Percentiles rank a stretch among this genome's conserved stretches.
These are phyloP conservation scores for Grosmannia serpens DNA, from an alignment of 2,329 filamentous ascomycete genomes.

Conservation along the genomic window DNA sequence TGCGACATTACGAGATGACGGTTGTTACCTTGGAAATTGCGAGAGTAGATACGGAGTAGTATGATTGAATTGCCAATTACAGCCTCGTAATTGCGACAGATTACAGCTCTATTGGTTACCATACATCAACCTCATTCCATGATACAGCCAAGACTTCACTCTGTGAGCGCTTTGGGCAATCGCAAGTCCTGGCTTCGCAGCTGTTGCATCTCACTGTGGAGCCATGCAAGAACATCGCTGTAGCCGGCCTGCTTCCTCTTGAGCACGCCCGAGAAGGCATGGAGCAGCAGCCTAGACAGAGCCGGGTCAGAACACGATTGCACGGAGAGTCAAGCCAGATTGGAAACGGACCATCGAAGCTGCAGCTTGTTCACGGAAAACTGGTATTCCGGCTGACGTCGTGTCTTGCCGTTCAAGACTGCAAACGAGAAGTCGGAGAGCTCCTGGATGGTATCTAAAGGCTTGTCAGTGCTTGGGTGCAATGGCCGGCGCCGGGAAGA, in stretches of 20 bases:
- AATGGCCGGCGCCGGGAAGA: too few species aligned
- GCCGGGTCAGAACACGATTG: slow-evolving; percentile 3
- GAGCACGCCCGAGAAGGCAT: slow-evolving; percentile 60
- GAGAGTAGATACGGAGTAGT: not conserved
- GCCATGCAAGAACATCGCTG: slow-evolving; percentile 52
- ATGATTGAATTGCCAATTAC: not conserved
- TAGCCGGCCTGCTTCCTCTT: slow-evolving; percentile 61
- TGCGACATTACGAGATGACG: too few species aligned
- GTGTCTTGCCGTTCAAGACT: slow-evolving; percentile 46
- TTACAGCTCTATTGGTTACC: not conserved
- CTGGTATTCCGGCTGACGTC: slow-evolving; percentile 38
- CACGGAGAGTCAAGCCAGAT: not conserved
- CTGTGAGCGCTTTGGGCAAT: slow-evolving; percentile 5
- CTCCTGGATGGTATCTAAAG: slow-evolving; percentile 50
- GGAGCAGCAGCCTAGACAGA: slow-evolving; percentile 48
- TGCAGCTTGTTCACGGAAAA: slow-evolving; percentile 52
- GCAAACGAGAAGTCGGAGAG: slow-evolving; percentile 52
- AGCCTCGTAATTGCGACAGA: too few species aligned
- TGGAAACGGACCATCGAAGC: slow-evolving; percentile 42
- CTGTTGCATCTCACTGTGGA: slow-evolving; percentile 37
- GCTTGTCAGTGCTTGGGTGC: too few species aligned
- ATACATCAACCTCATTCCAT: not conserved
- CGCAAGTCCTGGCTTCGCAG: slow-evolving; percentile 15
- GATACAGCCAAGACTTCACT: not conserved
- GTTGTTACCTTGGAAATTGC: not conserved